Evolutionary conservation across 768 basidiomycete species (phyloP).

Genomic region (Dacryopinax primogenitus): DNA sequence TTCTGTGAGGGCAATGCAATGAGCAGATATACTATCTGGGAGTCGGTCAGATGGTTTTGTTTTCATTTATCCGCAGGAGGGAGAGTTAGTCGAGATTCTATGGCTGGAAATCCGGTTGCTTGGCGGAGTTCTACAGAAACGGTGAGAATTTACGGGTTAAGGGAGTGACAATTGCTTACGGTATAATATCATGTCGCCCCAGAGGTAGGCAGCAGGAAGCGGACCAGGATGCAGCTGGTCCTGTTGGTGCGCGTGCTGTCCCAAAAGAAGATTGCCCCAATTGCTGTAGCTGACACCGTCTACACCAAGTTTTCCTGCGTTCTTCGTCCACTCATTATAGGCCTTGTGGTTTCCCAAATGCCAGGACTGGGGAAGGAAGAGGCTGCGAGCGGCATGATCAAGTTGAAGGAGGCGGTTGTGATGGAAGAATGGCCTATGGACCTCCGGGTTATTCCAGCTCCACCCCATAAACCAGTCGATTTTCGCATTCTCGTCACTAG

Average conservation of each 20-base stretch:
- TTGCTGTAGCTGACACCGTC: neutral
- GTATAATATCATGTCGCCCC: neutral
- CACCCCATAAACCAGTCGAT: slow-evolving; percentile 8
- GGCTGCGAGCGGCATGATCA: neutral
- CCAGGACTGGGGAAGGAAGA: neutral
- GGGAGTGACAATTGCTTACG: neutral
- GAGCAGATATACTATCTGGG: neutral
- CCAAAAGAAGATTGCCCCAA: neutral
- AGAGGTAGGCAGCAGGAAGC: neutral
- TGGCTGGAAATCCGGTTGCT: neutral
- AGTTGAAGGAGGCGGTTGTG: slow-evolving; percentile 1
- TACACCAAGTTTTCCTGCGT: neutral
- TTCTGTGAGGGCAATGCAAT: neutral
- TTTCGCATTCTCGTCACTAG: neutral
- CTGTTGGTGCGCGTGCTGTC: neutral
- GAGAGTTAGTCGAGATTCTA: neutral
- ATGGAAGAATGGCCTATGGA: neutral
- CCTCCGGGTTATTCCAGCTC: neutral
- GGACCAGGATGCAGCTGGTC: neutral
- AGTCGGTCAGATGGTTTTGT: too few species aligned
- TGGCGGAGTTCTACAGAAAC: neutral
- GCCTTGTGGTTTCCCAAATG: neutral
- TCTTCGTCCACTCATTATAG: neutral
- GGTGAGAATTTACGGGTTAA: neutral
- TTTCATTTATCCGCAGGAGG: neutral